Conservation (phyloP, 805 yeast species). For the Hanseniaspora singularis region DNA sequence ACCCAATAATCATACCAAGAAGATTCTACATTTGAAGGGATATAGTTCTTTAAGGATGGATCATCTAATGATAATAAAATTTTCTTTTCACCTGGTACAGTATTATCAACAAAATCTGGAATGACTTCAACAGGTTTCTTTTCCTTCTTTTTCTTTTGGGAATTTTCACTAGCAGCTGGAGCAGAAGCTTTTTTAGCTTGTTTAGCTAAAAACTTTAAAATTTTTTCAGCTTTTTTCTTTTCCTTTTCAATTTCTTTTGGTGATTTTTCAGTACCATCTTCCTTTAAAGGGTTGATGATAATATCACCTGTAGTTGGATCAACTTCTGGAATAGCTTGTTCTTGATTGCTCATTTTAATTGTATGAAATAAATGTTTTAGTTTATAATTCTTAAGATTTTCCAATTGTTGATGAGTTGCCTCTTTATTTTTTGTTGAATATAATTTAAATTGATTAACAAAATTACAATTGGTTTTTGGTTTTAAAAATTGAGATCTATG, state of each 20-base stretch:
- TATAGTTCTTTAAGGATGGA: constrained; percentile 87
- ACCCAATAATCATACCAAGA: constrained; percentile 99
- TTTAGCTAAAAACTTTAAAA: constrained; percentile 77
- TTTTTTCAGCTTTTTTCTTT: constrained; percentile 74
- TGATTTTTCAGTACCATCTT: constrained; percentile 45
- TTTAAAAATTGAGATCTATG: background rate
- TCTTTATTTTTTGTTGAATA: background rate
- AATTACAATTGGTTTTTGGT: too few species aligned
- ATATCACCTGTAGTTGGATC: constrained; percentile 30
- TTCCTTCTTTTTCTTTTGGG: constrained; percentile 56
- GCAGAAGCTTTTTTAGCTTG: constrained; percentile 48
- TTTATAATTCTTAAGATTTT: constrained; percentile 5
- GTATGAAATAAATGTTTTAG: constrained; percentile 2
- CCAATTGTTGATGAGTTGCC: background rate
- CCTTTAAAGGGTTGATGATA: constrained; percentile 30
- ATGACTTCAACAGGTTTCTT: constrained; percentile 56
- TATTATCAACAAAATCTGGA: constrained; percentile 77
- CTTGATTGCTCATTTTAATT: constrained; percentile 13
- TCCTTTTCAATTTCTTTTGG: constrained; percentile 78
- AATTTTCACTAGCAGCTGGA: constrained; percentile 23
- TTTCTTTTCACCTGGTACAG: constrained; percentile 86
- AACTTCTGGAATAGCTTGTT: constrained; percentile 24
- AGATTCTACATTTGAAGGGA: constrained; percentile 83
- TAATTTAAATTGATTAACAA: too few species aligned
- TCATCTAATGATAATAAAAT: constrained; percentile 75